These are phyloP conservation scores for Cinnamomum micranthum DNA, from an alignment of 164 flowering plant species.

Conservation along the genomic window DNA sequence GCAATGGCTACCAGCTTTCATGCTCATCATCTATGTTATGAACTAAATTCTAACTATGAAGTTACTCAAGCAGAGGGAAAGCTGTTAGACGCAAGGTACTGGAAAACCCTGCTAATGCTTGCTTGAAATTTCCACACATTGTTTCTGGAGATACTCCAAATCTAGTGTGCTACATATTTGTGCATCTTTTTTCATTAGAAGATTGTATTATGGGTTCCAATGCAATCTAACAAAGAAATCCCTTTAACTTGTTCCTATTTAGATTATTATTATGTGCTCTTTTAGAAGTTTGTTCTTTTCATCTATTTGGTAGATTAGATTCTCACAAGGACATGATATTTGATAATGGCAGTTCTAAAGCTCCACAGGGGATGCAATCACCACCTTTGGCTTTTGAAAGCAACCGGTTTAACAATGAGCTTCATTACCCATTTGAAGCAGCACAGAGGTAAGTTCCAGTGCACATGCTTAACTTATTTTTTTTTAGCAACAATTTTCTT, in stretches of 20 bases:
- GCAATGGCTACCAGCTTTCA: background rate
- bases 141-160: background rate
- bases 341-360: conserved; percentile 6
- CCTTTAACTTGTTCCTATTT: background rate
- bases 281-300: background rate
- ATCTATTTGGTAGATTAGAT: conserved; percentile 7
- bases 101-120: too few relatives aligned
- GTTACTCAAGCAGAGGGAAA: background rate
- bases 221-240: background rate
- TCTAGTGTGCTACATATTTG: background rate
- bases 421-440: conserved; percentile 17
- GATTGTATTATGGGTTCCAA: background rate
- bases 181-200: background rate
- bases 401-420: conserved; percentile 14
- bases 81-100: too few relatives aligned
- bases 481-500: background rate
- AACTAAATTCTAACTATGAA: background rate
- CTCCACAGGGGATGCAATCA: conserved; percentile 21
- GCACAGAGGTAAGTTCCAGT: conserved; percentile 23
- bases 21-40: background rate
- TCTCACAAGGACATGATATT: conserved; percentile 3
- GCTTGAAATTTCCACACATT: background rate
- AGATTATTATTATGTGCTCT: background rate
- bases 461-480: background rate
- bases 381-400: conserved; percentile 23